These are phyloP conservation scores for Prunus dulcis DNA, from an alignment of 306 rosid genomes.

Conservation along the genomic window DNA sequence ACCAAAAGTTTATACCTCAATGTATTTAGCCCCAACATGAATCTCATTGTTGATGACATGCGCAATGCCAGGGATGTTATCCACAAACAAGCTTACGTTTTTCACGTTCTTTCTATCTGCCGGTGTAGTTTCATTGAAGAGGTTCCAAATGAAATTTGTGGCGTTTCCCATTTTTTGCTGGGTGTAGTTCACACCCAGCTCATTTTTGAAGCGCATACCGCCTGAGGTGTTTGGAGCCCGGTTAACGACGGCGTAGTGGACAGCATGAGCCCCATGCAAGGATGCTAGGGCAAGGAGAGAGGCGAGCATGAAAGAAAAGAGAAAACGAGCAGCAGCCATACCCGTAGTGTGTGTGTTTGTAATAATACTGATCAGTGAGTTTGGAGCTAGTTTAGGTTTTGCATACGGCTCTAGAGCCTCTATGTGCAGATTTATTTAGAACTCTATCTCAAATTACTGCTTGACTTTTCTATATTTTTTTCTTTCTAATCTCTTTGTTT, in stretches of 20 bases:
- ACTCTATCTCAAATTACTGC: too few relatives aligned
- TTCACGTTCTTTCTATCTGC: constrained; percentile 23
- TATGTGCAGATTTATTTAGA: too few relatives aligned
- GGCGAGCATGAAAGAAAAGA: constrained; percentile 5
- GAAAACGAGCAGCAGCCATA: neutral
- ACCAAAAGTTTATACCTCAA: neutral
- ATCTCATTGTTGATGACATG: constrained; percentile 33
- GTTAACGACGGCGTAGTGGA: constrained; percentile 38
- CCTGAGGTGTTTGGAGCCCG: constrained; percentile 35
- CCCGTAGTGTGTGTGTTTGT: too few relatives aligned
- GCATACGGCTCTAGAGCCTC: too few relatives aligned
- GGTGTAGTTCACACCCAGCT: constrained; percentile 28
- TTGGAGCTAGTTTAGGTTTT: too few relatives aligned
- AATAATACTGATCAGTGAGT: too few relatives aligned
- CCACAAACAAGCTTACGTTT: constrained; percentile 26
- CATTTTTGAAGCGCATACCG: constrained; percentile 34
- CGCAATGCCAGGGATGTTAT: constrained; percentile 29
- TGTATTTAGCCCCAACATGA: constrained; percentile 32
- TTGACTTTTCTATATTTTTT: too few relatives aligned
- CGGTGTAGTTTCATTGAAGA: constrained; percentile 14
- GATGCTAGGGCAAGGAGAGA: constrained; percentile 24
- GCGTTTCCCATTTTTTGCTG: constrained; percentile 27
- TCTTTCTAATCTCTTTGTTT: too few relatives aligned
- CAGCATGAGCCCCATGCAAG: constrained; percentile 25
- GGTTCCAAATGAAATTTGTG: constrained; percentile 25